Evolutionary conservation across 225 moss, liverwort and hornwort species (phyloP), one percentile per base, ranked within the genome.

Genomic region (Ulota crispa): DNA sequence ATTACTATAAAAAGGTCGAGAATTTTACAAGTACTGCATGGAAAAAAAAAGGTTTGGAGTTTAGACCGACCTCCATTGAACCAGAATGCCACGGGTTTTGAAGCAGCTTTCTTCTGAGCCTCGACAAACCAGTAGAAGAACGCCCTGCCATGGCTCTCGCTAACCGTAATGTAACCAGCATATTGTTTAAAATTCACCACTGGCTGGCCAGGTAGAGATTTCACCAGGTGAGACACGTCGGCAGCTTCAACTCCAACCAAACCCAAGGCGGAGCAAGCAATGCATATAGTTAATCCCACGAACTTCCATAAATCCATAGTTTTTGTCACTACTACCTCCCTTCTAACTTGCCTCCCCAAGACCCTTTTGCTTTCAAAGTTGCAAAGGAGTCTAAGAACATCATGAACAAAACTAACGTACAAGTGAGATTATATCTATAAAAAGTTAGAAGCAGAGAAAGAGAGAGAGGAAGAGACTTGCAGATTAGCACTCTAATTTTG

Each of bases 51-150:
- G 8, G 12, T 4, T 20, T 2, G 9, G 20, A 8, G 12, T 4
- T 31, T 5, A 23, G 12, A 30, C 80, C 11, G 34, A 89, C 89
- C 89, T 84, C 89, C 89, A 43, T 86, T 89, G 47, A 89, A 84
- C 86, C 89, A 89, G 82, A 89, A 86, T 59, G 76, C 82, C 2
- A 89, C 72, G 4, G 86, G 89, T 11, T 78, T 78, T 12, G 83
- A 81, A 4, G 74, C 27, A 64, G 88, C 74, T 26, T 84, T 68
- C 54, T 70, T 74, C 52, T 76, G 86, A 20, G 89, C 84, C 66
- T 89, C 83, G 11, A 84, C 84, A 78, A 89, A 89, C 89, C 89
- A 89, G 86, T 89, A 89, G 86, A 86, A 86, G n/a, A 86, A 75
- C n/a, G 81, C 75, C 42, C 81, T 71, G 28, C 84, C 78, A 6